Evolutionary conservation across 305 asterid genomes (phyloP), one percentile per base, ranked within the genome.

Genomic region (Fraxinus latifolia): DNA sequence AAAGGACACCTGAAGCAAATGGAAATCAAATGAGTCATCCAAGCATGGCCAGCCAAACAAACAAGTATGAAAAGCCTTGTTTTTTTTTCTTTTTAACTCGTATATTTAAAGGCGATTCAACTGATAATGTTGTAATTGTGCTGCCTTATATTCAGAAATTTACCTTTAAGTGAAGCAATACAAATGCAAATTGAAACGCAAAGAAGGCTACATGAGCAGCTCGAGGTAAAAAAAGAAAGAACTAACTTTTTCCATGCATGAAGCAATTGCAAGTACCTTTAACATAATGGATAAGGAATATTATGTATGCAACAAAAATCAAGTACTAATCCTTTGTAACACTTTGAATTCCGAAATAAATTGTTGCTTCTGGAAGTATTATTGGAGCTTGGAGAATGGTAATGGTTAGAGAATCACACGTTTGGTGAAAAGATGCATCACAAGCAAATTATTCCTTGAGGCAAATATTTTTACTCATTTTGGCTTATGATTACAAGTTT

Each of bases 141-240:
- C 23, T 9, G 73, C 79, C 65, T 78, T 80, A 37, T 79, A 74
- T 62, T 77, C 97, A 95, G 98, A 87, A 92, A 89, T 79, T 33
- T 92, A 39, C 94, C 93, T 71, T 84, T 95, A 50, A 92, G 90
- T 1, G 97, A 95, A 86, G 98, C 98, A 80, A 90, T 95, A 89
- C 96, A 94, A 78, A 90, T 92, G 95, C 97, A 95, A 86, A 95
- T 95, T 32, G 97, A 95, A 83, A 97, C 92, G 77, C 99, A 95
- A 80, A 89, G 91, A 88, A 90, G 93, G 84, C 90, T 95, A 34
- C 97, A 94, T 19, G 97, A 95, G 83, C 99, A 93, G 89, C 93
- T 95, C 37, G 98, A 95, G 97, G 98, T 95, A 89, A 85, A 55
- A 32, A 82, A 14, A 19, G 36, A 31, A 17, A 65, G 0, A 0